phyloP scores from a whole-genome alignment of 805 yeast genomes.

The Clavispora carvajalis region DNA sequence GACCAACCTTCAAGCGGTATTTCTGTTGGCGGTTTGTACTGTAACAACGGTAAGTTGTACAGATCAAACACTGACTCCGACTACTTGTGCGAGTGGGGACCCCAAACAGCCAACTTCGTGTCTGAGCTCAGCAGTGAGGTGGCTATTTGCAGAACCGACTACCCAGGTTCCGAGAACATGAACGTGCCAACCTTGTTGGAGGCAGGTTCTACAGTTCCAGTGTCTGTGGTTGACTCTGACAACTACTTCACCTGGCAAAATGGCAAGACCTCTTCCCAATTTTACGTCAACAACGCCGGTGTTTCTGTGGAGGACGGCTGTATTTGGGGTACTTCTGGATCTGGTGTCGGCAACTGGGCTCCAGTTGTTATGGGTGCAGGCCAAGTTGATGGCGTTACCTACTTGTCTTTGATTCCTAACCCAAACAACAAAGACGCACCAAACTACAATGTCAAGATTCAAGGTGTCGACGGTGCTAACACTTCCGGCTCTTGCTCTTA shows the following conservation, averaged over 20 bases:
- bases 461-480: constrained; percentile 18
- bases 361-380: constrained; percentile 79
- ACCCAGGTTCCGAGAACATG: constrained; percentile 99
- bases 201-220: constrained; percentile 59
- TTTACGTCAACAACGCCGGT: constrained; percentile 90
- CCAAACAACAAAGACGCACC: constrained; percentile 55
- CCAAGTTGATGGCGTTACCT: constrained; percentile 51
- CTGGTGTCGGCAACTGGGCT: constrained; percentile 74
- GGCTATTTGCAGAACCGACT: constrained; percentile 96
- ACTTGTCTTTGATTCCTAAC: constrained; percentile 71
- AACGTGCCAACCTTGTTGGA: constrained; percentile 81
- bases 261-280: constrained; percentile 83
- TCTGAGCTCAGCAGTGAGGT: constrained; percentile 60
- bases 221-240: constrained; percentile 76
- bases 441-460: constrained; percentile 40
- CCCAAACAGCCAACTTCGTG: constrained; percentile 60
- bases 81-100: constrained; percentile 87
- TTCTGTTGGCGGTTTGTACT: constrained; percentile 87
- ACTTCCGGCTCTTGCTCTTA: constrained; percentile 15
- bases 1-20: constrained; percentile 83
- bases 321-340: constrained; percentile 59
- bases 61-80: constrained; percentile 63
- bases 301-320: constrained; percentile 65
- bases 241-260: constrained; percentile 84
- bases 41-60: constrained; percentile 82